Conservation (phyloP, 371 early-diverging fungal genomes). For the Apophysomyces variabilis region DNA sequence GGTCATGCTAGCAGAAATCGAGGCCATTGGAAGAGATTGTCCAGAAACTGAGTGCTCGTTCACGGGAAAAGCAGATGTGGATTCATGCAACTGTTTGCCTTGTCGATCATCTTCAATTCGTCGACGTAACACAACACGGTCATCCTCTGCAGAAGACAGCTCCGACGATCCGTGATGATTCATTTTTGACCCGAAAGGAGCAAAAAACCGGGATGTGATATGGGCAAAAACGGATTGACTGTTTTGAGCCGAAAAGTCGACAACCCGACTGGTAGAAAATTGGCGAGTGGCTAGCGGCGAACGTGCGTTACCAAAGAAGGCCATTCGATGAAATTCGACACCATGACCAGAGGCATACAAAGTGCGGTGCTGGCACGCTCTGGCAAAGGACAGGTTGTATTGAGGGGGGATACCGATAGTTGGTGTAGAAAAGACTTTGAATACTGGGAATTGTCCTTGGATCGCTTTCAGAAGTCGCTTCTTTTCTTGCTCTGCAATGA, state of each 20-base stretch:
- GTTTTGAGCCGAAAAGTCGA: constrained; percentile 5
- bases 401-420: constrained; percentile 7
- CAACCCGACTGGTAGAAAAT: neutral
- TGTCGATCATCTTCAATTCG: constrained; percentile 6
- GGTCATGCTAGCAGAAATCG: neutral
- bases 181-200: constrained; percentile 25
- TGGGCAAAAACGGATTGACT: constrained; percentile 21
- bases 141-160: constrained; percentile 6
- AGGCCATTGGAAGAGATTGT: neutral
- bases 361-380: constrained; percentile 1
- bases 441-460: constrained; percentile 27
- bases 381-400: constrained; percentile 22
- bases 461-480: constrained; percentile 19
- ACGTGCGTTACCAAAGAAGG: constrained; percentile 20
- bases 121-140: neutral
- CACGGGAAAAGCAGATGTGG: neutral
- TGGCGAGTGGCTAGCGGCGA: constrained; percentile 20
- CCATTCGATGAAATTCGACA: constrained; percentile 16
- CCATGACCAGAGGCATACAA: constrained; percentile 9
- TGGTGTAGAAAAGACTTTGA: constrained; percentile 26
- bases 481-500: constrained; percentile 12
- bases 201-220: constrained; percentile 26
- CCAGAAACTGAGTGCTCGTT: no score
- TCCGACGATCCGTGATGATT: constrained; percentile 14
- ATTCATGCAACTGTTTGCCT: constrained; percentile 3